Evolutionary conservation across 1,284 basidiomycete species (phyloP), one percentile per base, ranked within the genome.

Genomic region (Gomphus sp.): DNA sequence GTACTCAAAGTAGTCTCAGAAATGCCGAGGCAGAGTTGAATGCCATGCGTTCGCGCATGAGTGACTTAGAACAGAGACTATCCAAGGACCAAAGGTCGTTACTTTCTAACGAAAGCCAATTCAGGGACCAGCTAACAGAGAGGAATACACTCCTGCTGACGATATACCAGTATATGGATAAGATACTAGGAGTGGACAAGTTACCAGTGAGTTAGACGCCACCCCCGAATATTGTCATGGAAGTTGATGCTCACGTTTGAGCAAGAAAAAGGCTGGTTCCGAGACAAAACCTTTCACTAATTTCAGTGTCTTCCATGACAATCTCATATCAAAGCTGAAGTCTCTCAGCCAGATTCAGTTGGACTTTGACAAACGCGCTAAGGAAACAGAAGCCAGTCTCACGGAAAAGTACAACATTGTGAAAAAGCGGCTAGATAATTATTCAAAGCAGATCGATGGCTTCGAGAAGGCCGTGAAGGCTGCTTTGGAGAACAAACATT

Each of bases 101-200:
- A 60, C 70, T 89, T 60, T 73, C 76, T 44, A 82, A 85, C 2
- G 92, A 97, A 70, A 81, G 78, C 56, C 87, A 93, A 70, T 91
- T 89, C 65, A 80, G 93, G 37, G 89, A 94, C 70, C 93, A 97
- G 72, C 73, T 96, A 51, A 93, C 90, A 33, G 96, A 98, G 74
- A 79, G 93, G 60, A 96, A 95, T 70, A 94, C 92, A 25, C 77
- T 98, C 31, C 74, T 98, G 52, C 76, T 97, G 62, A 93, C 90
- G 14, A 91, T 98, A 36, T 97, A 94, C 72, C 92, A 96, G 71
- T 94, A 95, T 68, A 84, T 98, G 78, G 94, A 97, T 68, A 92
- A 91, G 75, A 92, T 98, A 64, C 76, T 97, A 8, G 93, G 91
- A 2, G 85, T 90, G 12, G 91, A 94, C 66, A 89, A 85, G 74